These are phyloP conservation scores for Leptographium flavum DNA, from an alignment of 2,329 filamentous ascomycete genomes.

Conservation along the genomic window DNA sequence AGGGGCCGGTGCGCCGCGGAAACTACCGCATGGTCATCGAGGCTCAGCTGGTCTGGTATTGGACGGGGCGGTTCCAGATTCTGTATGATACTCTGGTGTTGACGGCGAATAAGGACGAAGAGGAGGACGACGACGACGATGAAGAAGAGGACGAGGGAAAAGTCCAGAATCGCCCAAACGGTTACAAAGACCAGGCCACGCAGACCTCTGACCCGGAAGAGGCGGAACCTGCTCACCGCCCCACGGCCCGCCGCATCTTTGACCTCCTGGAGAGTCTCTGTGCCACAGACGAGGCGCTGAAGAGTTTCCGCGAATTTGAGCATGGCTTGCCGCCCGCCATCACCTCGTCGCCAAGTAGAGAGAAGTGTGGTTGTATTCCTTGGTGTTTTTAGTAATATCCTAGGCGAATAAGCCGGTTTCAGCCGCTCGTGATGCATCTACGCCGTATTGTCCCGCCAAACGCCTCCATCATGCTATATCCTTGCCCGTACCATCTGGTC, in stretches of 20 bases:
- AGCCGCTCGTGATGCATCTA: too few species aligned
- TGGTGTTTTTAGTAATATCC: too few species aligned
- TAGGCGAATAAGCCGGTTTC: too few species aligned
- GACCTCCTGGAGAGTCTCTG: background rate
- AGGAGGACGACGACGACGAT: too few species aligned
- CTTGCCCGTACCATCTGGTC: too few species aligned
- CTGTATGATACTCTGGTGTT: constrained; percentile 29
- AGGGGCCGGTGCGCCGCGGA: background rate
- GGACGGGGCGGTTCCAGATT: constrained; percentile 43
- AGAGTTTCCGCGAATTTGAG: background rate
- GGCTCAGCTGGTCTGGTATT: constrained; percentile 34
- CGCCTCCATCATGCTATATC: background rate
- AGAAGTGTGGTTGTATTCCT: background rate
- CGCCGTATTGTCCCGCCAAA: too few species aligned
- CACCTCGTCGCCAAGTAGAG: background rate
- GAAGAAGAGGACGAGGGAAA: too few species aligned
- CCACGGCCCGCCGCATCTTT: constrained; percentile 8
- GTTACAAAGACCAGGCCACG: too few species aligned
- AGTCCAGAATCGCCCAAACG: too few species aligned
- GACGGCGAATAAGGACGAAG: too few species aligned
- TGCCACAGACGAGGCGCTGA: background rate
- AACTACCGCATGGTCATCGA: constrained; percentile 14
- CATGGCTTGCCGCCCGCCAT: background rate
- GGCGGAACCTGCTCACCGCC: too few species aligned
- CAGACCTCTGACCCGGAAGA: too few species aligned